Evolutionary conservation across 345 rosid genomes (phyloP).

Genomic region (Rhizophora mangle): DNA sequence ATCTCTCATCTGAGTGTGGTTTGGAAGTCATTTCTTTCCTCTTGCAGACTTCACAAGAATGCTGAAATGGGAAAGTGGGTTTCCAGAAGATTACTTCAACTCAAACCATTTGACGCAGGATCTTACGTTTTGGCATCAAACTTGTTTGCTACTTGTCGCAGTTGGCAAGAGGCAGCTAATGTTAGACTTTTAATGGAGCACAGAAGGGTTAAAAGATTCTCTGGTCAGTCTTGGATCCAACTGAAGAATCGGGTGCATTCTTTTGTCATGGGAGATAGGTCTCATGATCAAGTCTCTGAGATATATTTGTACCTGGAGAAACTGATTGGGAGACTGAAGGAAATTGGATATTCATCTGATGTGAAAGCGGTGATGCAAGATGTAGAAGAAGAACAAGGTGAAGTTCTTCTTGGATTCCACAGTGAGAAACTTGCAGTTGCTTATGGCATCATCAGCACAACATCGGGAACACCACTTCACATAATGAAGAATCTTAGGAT

Average conservation of each 20-base stretch:
- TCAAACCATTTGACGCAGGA: conserved; percentile 39
- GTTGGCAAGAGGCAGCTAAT: conserved; percentile 44
- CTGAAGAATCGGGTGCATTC: conserved; percentile 34
- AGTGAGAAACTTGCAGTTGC: conserved; percentile 43
- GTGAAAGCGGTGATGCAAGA: conserved; percentile 34
- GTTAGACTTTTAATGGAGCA: conserved; percentile 39
- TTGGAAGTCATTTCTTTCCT: conserved; percentile 50
- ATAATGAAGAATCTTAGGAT: conserved; percentile 41
- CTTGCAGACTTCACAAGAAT: conserved; percentile 47
- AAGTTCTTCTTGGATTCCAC: conserved; percentile 37
- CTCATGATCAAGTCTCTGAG: conserved; percentile 23
- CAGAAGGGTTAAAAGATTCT: conserved; percentile 37
- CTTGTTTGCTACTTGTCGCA: conserved; percentile 29
- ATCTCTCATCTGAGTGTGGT: conserved; percentile 34
- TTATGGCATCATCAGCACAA: conserved; percentile 32
- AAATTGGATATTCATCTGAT: conserved; percentile 35
- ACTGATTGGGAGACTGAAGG: conserved; percentile 31
- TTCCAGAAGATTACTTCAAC: conserved; percentile 31
- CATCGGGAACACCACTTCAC: conserved; percentile 26
- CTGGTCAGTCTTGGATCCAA: conserved; percentile 58
- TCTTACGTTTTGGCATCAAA: conserved; percentile 45
- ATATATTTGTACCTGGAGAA: conserved; percentile 34
- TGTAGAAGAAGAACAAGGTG: conserved; percentile 41
- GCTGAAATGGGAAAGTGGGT: conserved; percentile 42
- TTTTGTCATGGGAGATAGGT: conserved; percentile 39